Conservation (phyloP, 352 stramenopile species). For the Phytopythium litorale region DNA sequence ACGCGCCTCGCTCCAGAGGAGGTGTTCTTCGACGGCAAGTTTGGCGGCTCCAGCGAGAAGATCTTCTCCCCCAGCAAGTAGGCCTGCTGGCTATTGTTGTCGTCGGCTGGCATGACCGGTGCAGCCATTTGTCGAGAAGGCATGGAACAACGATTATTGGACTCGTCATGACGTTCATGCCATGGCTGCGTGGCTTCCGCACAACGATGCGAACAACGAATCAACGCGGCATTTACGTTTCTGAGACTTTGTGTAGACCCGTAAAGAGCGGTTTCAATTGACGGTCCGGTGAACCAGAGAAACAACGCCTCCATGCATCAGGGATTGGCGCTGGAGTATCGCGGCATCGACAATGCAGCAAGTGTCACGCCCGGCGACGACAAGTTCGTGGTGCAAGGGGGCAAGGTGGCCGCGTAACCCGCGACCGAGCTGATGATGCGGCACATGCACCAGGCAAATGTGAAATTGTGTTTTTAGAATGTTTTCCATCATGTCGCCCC, state of each 20-base stretch:
- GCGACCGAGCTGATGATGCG: not conserved
- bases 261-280: not conserved
- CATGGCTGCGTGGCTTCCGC: too few relatives aligned
- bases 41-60: conserved; percentile 55
- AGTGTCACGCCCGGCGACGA: too few relatives aligned
- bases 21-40: conserved; percentile 86
- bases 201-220: not conserved
- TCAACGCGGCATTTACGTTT: not conserved
- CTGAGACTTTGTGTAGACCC: not conserved
- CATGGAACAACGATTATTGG: not conserved
- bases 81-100: not conserved
- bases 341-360: too few relatives aligned
- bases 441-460: too few relatives aligned
- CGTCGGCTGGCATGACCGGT: too few relatives aligned
- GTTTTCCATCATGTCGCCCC: not conserved
- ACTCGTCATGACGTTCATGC: too few relatives aligned
- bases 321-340: too few relatives aligned
- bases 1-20: conserved; percentile 53
- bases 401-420: not conserved
- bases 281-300: not conserved
- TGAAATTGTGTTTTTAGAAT: too few relatives aligned
- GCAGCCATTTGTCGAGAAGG: too few relatives aligned
- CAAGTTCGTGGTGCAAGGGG: too few relatives aligned
- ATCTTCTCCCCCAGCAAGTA: conserved; percentile 42
- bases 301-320: too few relatives aligned